These are phyloP conservation scores for Ilyonectria robusta DNA, from an alignment of 2,329 filamentous ascomycete genomes.

Conservation along the genomic window DNA sequence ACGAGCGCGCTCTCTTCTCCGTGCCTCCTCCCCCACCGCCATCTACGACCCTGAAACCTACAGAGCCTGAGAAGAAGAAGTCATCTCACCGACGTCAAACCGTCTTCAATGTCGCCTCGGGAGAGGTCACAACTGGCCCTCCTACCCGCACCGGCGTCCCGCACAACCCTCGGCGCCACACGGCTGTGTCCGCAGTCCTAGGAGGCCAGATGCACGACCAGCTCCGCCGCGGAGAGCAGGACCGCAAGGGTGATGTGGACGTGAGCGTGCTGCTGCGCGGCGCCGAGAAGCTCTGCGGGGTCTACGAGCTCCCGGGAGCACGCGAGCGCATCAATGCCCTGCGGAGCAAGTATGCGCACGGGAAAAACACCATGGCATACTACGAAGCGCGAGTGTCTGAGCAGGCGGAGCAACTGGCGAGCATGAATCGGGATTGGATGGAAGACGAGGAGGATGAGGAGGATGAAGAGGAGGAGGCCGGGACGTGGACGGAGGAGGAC, in stretches of 20 bases:
- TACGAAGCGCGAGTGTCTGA: conserved; percentile 86
- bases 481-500: conserved; percentile 76
- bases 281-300: conserved; percentile 89
- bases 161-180: conserved; percentile 75
- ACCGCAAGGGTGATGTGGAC: conserved; percentile 79
- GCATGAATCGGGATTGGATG: conserved; percentile 77
- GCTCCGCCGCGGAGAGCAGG: conserved; percentile 72
- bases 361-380: conserved; percentile 81
- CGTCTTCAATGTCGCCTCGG: conserved; percentile 75
- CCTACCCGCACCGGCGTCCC: conserved; percentile 60
- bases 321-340: conserved; percentile 81
- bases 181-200: conserved; percentile 90
- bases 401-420: conserved; percentile 80
- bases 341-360: conserved; percentile 78
- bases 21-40: conserved; percentile 79
- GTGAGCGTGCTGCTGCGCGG: conserved; percentile 87
- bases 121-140: conserved; percentile 72
- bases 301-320: conserved; percentile 88
- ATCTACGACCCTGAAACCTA: conserved; percentile 51
- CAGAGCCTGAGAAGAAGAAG: conserved; percentile 56
- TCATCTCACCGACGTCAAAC: conserved; percentile 68
- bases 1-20: conserved; percentile 96
- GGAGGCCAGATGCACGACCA: conserved; percentile 89
- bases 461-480: conserved; percentile 64
- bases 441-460: conserved; percentile 69